Percentiles rank a stretch among this genome's conserved stretches.
Conservation (phyloP, 2,329 filamentous ascomycete species). For the Aureobasidium vineae region DNA sequence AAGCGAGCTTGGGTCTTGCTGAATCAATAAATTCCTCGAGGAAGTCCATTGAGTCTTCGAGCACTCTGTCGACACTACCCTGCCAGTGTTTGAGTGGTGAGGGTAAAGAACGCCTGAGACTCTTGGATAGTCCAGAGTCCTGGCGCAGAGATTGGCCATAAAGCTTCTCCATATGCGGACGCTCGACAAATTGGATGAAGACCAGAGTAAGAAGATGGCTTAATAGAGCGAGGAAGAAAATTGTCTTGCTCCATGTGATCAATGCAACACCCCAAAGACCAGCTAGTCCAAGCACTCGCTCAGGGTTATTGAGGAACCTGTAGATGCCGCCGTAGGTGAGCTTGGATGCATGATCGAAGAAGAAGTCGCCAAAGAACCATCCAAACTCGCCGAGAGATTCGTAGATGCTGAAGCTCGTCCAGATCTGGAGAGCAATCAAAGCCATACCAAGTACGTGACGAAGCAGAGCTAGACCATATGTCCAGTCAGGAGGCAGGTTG, state of each 20-base stretch:
- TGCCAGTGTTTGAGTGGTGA: constrained; percentile 79
- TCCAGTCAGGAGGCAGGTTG: constrained; percentile 79
- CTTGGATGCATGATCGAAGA: constrained; percentile 85
- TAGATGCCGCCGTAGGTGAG: constrained; percentile 97
- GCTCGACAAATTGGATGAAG: constrained; percentile 91
- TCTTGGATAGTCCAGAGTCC: constrained; percentile 89
- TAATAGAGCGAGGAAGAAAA: constrained; percentile 81
- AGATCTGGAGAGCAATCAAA: constrained; percentile 81
- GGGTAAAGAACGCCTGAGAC: constrained; percentile 81
- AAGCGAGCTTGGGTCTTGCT: constrained; percentile 79
- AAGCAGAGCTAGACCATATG: constrained; percentile 77
- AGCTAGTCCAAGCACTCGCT: constrained; percentile 87
- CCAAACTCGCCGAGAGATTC: constrained; percentile 96
- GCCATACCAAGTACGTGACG: constrained; percentile 81
- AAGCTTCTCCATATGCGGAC: constrained; percentile 97
- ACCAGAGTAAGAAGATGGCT: constrained; percentile 81
- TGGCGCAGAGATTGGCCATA: constrained; percentile 81
- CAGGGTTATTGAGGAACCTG: constrained; percentile 95
- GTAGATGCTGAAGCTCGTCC: constrained; percentile 91
- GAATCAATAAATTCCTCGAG: constrained; percentile 87
- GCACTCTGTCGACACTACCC: constrained; percentile 79
- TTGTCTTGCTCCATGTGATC: constrained; percentile 83
- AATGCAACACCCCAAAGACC: constrained; percentile 94
- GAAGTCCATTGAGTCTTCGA: constrained; percentile 82
- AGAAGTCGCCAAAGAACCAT: constrained; percentile 99